phyloP scores from a whole-genome alignment of 768 basidiomycete species.

The Boletus pseudopeckii region DNA sequence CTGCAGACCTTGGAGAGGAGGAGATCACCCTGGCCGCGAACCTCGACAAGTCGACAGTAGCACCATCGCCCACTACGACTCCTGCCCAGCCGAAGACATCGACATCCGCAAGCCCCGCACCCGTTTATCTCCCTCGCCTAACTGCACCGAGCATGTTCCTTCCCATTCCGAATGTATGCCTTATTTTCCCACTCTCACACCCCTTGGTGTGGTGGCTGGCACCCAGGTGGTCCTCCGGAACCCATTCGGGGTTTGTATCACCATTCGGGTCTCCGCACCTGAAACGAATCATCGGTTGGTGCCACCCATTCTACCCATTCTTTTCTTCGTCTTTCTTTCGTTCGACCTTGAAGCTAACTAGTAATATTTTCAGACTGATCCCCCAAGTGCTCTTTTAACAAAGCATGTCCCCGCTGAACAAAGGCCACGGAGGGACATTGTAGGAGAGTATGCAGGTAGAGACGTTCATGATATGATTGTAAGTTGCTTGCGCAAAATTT shows the following conservation, averaged over 20 bases:
- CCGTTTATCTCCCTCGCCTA: conserved; percentile 63
- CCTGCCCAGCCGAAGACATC: conserved; percentile 35
- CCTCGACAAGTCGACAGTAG: conserved; percentile 51
- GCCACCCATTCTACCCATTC: conserved; percentile 4
- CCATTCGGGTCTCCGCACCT: not conserved
- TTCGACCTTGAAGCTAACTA: conserved; percentile 3
- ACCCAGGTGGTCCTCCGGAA: conserved; percentile 32
- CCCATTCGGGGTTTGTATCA: not conserved
- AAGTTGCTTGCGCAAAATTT: conserved; percentile 35
- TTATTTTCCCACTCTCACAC: conserved; percentile 40
- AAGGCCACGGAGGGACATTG: conserved; percentile 68
- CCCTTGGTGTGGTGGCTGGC: conserved; percentile 60
- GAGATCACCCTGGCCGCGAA: conserved; percentile 43
- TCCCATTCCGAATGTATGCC: conserved; percentile 86
- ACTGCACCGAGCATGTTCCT: conserved; percentile 76
- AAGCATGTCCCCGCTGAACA: conserved; percentile 82
- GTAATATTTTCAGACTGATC: conserved; percentile 61
- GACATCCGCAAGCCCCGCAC: conserved; percentile 10
- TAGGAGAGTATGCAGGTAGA: conserved; percentile 67
- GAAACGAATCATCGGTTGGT: not conserved
- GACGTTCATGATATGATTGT: conserved; percentile 82
- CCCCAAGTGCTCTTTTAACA: conserved; percentile 72
- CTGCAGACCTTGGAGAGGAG: conserved; percentile 3
- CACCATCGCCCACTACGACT: conserved; percentile 48
- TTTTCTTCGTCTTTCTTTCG: not conserved